Conservation (phyloP, 108 stramenopile genomes). For the Schizochytrium sp. region DNA sequence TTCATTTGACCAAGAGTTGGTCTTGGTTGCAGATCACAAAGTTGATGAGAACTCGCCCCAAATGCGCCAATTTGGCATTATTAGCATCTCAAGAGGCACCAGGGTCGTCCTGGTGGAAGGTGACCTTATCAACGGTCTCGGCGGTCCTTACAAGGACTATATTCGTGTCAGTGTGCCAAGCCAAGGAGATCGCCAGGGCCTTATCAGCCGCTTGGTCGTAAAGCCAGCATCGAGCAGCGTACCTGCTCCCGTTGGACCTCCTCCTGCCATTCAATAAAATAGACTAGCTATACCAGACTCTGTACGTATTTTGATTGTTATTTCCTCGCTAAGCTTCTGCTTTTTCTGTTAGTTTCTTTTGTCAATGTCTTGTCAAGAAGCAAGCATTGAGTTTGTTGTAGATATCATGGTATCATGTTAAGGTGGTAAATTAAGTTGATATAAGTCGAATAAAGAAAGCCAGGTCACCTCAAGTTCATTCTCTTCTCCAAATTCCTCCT, state of each 20-base stretch:
- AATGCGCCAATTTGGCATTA: constrained; percentile 44
- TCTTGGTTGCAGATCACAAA: not conserved
- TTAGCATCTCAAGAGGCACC: constrained; percentile 5
- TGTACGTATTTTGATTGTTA: not conserved
- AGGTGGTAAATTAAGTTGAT: too few relatives aligned
- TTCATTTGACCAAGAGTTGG: not conserved
- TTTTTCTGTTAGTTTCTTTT: too few relatives aligned
- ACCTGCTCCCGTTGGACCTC: not conserved
- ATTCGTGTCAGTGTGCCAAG: constrained; percentile 18
- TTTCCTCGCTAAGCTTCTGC: too few relatives aligned
- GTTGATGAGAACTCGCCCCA: constrained; percentile 22
- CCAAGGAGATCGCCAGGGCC: not conserved
- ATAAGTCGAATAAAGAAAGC: too few relatives aligned
- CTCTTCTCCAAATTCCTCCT: too few relatives aligned
- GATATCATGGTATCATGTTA: too few relatives aligned
- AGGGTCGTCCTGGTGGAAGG: not conserved
- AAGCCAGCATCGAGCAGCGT: not conserved
- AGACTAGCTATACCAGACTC: too few relatives aligned
- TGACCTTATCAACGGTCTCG: not conserved
- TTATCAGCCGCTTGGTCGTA: constrained; percentile 49
- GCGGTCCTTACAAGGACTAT: constrained; percentile 58
- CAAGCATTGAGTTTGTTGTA: too few relatives aligned
- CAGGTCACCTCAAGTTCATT: too few relatives aligned
- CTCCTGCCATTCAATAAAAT: constrained; percentile 6
- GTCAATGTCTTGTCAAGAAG: too few relatives aligned